Conservation (phyloP, 768 basidiomycete species). For the Candolleomyces efflorescens region DNA sequence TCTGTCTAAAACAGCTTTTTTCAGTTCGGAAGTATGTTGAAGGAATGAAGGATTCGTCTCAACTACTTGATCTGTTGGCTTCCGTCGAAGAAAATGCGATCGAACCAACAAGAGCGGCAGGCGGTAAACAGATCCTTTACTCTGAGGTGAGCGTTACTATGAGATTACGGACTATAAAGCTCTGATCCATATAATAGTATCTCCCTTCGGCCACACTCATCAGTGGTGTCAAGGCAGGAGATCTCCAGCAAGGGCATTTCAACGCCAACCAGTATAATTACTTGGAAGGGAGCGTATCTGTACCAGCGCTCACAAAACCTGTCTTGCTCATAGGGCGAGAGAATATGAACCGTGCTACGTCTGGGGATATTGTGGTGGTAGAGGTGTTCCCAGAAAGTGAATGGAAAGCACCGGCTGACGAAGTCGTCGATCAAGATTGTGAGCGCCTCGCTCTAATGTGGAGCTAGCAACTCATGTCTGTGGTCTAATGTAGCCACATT, state of each 20-base stretch:
- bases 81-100: constrained; percentile 58
- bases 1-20: constrained; percentile 3
- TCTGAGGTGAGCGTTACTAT: constrained; percentile 52
- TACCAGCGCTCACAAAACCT: constrained; percentile 69
- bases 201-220: constrained; percentile 63
- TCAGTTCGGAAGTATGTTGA: constrained; percentile 80
- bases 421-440: constrained; percentile 94
- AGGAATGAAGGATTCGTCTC: constrained; percentile 56
- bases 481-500: constrained; percentile 52
- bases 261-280: constrained; percentile 96
- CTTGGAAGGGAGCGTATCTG: constrained; percentile 85
- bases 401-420: constrained; percentile 90
- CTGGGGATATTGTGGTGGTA: constrained; percentile 90
- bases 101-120: constrained; percentile 55
- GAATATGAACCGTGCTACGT: constrained; percentile 93
- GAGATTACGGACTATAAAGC: not conserved
- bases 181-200: constrained; percentile 51
- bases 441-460: constrained; percentile 15
- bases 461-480: not conserved
- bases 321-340: constrained; percentile 84
- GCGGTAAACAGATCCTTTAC: constrained; percentile 60
- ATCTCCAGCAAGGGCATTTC: constrained; percentile 90
- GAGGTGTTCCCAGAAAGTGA: constrained; percentile 82
- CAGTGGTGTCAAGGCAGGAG: constrained; percentile 82
- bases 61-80: constrained; percentile 80